Evolutionary conservation across 176 grass and related monocot species (phyloP), one percentile per base, ranked within the genome.

Genomic region (Oryza nivara): DNA sequence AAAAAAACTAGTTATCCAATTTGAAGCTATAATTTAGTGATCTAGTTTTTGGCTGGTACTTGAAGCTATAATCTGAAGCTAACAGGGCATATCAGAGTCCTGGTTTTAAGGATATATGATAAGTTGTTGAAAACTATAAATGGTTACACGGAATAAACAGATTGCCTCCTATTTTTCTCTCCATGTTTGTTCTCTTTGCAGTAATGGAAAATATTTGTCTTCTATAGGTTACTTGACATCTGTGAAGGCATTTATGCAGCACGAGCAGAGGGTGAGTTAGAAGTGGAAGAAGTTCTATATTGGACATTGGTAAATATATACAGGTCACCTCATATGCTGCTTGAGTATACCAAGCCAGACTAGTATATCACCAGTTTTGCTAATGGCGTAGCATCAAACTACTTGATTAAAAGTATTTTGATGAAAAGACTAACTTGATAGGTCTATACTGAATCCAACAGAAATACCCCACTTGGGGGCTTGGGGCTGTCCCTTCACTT

Each of bases 191-290:
- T 49, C 30, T 3, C 28, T 73, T 28, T 45, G 20, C n/a, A 2
- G 32, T 69, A 28, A 79, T 41, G 7, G 35, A 35, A 77, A 36
- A 61, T 81, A 36, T 77, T 36, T 22, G 22, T 81, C 30, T 47
- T 85, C 73, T 76, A 40, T 86, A 98, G 96, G 89, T 82, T 98
- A 75, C 89, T 98, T 23, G 96, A 94, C 77, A 98, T 98, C 44
- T 98, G 96, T 30, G 96, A 98, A 88, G 93, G 91, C 65, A 98
- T 95, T 78, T 98, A 98, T 89, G 93, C 96, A 69, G 96, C 96
- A 3, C 81, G 96, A 36, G 96, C 96, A 54, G 92, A 98, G 80
- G 96, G 96, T 65, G 96, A 98, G 64, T 82, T 98, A 88, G 89
- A 92, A 90, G 96, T 98, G 48, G 96, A 98, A 86, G 96, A 98